phyloP scores from a whole-genome alignment of 2,329 filamentous ascomycete genomes.

The Paradendryphiella salina region DNA sequence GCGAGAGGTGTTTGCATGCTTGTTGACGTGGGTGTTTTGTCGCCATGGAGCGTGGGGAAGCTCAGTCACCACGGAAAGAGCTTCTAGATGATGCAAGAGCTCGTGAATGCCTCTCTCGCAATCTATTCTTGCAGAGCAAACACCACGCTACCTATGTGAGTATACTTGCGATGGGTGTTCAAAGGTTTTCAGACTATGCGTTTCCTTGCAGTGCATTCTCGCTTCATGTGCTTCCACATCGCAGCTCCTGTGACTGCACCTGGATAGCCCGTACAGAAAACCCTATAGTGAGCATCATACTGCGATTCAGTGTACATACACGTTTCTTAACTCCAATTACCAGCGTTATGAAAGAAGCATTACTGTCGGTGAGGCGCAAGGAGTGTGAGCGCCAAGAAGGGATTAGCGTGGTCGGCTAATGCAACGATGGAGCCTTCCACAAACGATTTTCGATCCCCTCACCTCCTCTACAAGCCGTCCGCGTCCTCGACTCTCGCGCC shows the following conservation, averaged over 20 bases:
- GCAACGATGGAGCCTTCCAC: slow-evolving; percentile 1
- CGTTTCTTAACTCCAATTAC: neutral
- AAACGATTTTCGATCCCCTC: slow-evolving; percentile 2
- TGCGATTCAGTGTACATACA: too few species aligned
- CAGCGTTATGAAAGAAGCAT: neutral
- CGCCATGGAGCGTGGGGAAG: neutral
- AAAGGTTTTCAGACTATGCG: too few species aligned
- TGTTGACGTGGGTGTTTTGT: slow-evolving; percentile 6
- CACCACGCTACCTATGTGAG: neutral
- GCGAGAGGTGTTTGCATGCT: neutral
- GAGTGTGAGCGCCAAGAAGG: neutral
- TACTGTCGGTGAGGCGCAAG: neutral
- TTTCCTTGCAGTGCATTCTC: too few species aligned
- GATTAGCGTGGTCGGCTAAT: slow-evolving; percentile 2
- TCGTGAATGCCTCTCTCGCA: neutral
- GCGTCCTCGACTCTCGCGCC: slow-evolving; percentile 42
- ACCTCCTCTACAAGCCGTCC: slow-evolving; percentile 32
- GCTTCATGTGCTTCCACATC: too few species aligned
- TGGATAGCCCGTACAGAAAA: too few species aligned
- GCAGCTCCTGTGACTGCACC: too few species aligned
- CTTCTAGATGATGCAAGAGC: neutral
- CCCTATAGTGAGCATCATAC: too few species aligned
- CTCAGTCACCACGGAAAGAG: slow-evolving; percentile 1
- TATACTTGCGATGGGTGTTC: neutral
- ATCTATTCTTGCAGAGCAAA: neutral